phyloP scores from a whole-genome alignment of 495 filamentous ascomycete genomes.

The Schizothecium vesticola region DNA sequence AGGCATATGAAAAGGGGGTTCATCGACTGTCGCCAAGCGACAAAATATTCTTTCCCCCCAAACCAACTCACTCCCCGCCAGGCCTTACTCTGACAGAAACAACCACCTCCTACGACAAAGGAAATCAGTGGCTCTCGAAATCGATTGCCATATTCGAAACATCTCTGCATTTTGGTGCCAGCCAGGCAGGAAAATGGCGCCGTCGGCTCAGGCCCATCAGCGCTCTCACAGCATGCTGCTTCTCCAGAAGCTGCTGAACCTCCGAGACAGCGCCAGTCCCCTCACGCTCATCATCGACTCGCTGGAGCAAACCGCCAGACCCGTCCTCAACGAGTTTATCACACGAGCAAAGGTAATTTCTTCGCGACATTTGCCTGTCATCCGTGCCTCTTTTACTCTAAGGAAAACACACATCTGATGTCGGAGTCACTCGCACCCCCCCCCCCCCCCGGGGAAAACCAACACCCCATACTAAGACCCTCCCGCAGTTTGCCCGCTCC shows the following conservation, averaged over 20 bases:
- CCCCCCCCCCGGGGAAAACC: background rate
- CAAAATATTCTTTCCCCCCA: background rate
- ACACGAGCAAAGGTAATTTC: constrained; percentile 61
- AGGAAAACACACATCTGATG: too few relatives aligned
- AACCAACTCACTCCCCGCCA: background rate
- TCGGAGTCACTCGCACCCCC: background rate
- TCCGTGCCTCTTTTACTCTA: too few relatives aligned
- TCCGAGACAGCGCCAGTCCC: constrained; percentile 74
- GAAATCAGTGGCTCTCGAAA: background rate
- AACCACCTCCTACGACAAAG: background rate
- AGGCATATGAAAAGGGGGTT: background rate
- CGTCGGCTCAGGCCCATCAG: constrained; percentile 56
- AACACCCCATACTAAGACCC: background rate
- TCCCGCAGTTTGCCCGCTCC: constrained; percentile 40
- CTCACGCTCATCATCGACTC: constrained; percentile 82
- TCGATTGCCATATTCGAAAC: background rate
- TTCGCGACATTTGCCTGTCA: background rate
- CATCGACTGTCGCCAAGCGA: background rate
- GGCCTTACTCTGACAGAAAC: background rate
- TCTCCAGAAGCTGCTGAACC: constrained; percentile 74
- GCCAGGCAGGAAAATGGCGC: constrained; percentile 34
- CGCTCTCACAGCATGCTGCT: constrained; percentile 82
- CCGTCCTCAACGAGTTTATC: constrained; percentile 68
- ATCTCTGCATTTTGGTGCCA: background rate
- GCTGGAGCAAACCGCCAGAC: constrained; percentile 72